Evolutionary conservation across 306 rosid genomes (phyloP), one percentile per base, ranked within the genome.

Genomic region (Hippophae rhamnoides): DNA sequence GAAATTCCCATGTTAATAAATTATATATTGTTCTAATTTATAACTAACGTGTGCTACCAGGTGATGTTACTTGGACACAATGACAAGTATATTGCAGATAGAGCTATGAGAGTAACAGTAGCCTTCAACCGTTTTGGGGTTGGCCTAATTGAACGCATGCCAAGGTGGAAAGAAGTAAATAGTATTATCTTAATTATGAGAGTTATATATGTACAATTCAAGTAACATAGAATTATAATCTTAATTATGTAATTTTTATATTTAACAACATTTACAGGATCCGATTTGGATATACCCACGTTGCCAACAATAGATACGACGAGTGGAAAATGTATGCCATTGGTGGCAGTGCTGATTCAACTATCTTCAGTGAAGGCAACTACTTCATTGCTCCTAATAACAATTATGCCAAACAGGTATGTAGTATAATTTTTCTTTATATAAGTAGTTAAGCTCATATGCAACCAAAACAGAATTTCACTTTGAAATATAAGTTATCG

Each of bases 261-360:
- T 9, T 6, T 3, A 1, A 6, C 6, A 23, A 13, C 5, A 13
- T 43, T 13, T 31, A 47, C 74, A 87, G 97, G 84, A 89, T 90
- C 12, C 79, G 97, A 73, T 87, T 90, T 69, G 96, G 97, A 14
- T 87, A 90, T 53, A 86, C 87, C 2, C 97, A 87, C 63, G 84
- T 87, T 13, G 96, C 78, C 41, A 90, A 90, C 82, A 90, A 90
- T 62, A 66, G 68, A 63, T 87, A 87, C 44, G 89, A 87, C 46
- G 71, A 71, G 60, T 90, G 97, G 97, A 31, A 54, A 62, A 85
- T 87, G 96, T 90, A 90, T 60, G 97, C 96, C 10, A 43, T 87
- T 0, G 96, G 97, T 9, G 97, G 97, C 45, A 90, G 96, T 65
- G 85, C 97, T 6, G 73, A 81, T 56, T 90, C 97, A 31, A 90